These are phyloP conservation scores for Sinapis alba DNA, from an alignment of 441 rosid species.

Conservation along the genomic window DNA sequence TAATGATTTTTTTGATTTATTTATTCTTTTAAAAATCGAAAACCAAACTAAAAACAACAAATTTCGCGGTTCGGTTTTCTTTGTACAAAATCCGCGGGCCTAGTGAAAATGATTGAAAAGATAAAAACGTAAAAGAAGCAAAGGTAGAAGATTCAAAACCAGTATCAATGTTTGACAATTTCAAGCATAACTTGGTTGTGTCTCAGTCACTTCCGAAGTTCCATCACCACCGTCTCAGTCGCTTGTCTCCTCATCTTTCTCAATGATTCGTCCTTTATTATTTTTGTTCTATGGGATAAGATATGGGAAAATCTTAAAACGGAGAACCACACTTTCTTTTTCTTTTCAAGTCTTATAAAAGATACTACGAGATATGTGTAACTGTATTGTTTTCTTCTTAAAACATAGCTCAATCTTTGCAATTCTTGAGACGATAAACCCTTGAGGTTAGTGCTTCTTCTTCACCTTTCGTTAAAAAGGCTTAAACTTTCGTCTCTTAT, in stretches of 20 bases:
- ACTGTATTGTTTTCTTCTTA: conserved; percentile 20
- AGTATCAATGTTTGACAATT: background rate
- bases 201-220: background rate
- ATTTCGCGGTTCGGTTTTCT: no score
- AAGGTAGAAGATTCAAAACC: background rate
- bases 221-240: background rate
- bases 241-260: conserved; percentile 7
- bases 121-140: background rate
- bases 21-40: no score
- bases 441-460: background rate
- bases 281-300: background rate
- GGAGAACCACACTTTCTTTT: conserved; percentile 18
- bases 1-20: no score
- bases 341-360: background rate
- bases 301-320: conserved; percentile 21
- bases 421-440: background rate
- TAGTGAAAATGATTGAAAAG: conserved; percentile 16
- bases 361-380: background rate
- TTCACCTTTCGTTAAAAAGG: background rate
- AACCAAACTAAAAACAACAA: no score
- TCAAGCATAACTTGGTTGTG: background rate
- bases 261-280: background rate
- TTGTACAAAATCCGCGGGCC: no score
- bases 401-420: background rate
- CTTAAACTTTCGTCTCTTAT: background rate